Base-by-base conservation (phyloP, 2,329 filamentous ascomycete species). In the Cadophora luteo-olivacea region DNA sequence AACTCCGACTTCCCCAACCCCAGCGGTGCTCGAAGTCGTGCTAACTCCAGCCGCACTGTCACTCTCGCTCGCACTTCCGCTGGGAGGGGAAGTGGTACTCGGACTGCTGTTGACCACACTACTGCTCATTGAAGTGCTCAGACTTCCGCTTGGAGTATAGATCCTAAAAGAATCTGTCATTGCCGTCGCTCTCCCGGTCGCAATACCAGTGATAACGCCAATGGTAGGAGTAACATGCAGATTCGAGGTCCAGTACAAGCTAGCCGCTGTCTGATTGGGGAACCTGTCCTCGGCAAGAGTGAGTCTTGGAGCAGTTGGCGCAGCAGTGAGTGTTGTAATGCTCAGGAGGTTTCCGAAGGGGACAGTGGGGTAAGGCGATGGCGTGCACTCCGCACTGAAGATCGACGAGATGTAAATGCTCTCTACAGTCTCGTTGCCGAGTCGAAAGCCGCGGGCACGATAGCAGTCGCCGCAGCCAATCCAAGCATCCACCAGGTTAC, bases 241-340 rank as follows among this genome's bases (percentile, higher is more conserved):
- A 14, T 32, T 49, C 22, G 38, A 49, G 9, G 60, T 62, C 60
- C 60, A 62, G n/a, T 62, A 62, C 49, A 49, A 49, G 24, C 60
- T 62, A 3, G 19, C 60, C 1, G 60, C 60, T 7, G 60, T 62
- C 11, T 62, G 22, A 24, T 33, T 49, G 1, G 60, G 60, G 24
- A 62, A 62, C 14, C 33, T 62, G 14, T 62, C 60, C 2, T 62
- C 38, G 16, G 12, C 8, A 1, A 62, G 24, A 1, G 60, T 62
- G 29, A 49, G 16, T 22, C n/a, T 22, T 6, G 38, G 19, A 24
- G 5, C 7, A 8, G 0, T n/a, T 7, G 22, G 14, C n/a, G 38
- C n/a, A n/a, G n/a, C n/a, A n/a, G n/a, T 48, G 7, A 33, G 3
- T 3, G 22, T 32, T 7, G 22, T 6, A 14, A 62, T 36, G 12